Conservation (phyloP, 176 grass and related monocot genomes). For the Aechmea fasciata region DNA sequence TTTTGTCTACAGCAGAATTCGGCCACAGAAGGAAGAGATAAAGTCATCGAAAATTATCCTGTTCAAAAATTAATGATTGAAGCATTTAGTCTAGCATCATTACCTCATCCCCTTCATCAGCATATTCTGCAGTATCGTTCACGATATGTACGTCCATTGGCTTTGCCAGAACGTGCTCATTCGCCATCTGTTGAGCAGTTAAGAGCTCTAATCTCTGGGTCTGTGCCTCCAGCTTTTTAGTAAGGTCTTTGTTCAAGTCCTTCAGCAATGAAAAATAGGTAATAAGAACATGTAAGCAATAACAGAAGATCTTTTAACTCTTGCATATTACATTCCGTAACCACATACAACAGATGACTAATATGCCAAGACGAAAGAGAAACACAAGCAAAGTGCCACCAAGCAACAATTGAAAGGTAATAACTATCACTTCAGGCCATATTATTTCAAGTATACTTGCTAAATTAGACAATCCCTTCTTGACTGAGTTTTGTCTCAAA, state of each 20-base stretch:
- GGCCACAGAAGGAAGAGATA: not conserved
- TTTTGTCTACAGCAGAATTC: not conserved
- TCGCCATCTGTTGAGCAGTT: slow-evolving; percentile 64
- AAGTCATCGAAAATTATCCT: not conserved
- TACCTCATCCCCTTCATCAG: slow-evolving; percentile 98
- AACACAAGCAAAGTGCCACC: too few species aligned
- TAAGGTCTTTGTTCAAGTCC: slow-evolving; percentile 90
- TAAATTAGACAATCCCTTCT: too few species aligned
- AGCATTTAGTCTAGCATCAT: not conserved
- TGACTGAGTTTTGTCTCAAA: too few species aligned
- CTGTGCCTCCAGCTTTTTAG: slow-evolving; percentile 87
- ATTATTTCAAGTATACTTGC: too few species aligned
- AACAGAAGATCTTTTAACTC: not conserved
- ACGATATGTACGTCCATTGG: slow-evolving; percentile 40
- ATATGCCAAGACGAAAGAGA: too few species aligned
- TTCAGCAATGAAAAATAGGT: slow-evolving; percentile 28
- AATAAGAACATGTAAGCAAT: slow-evolving; percentile 11
- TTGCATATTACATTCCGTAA: not conserved
- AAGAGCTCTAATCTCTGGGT: slow-evolving; percentile 85
- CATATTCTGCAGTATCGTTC: slow-evolving; percentile 76
- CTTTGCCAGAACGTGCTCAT: slow-evolving; percentile 47
- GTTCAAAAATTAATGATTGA: not conserved
- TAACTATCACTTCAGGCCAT: too few species aligned
- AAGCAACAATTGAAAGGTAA: too few species aligned
- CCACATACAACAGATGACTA: too few species aligned